Percentiles rank a stretch among this genome's conserved stretches.
phyloP scores from a whole-genome alignment of 2,329 filamentous ascomycete species.

The Colletotrichum cuscutae region DNA sequence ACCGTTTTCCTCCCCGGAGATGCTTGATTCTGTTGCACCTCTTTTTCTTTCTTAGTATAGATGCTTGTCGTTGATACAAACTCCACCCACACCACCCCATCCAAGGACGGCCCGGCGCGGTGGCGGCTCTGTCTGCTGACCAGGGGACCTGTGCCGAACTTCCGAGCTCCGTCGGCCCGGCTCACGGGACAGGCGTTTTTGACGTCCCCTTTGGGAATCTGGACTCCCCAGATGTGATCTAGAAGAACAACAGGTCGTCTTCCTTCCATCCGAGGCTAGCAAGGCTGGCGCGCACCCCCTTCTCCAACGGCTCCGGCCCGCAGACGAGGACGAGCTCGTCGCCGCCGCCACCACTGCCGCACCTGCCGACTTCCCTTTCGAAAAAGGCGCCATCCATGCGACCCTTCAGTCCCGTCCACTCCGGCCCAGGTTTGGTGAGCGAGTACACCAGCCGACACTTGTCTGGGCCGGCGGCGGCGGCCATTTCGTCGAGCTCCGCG shows the following conservation, averaged over 20 bases:
- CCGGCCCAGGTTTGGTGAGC: constrained; percentile 69
- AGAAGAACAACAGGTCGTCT: constrained; percentile 82
- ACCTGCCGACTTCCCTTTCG: constrained; percentile 63
- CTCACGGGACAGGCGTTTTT: background rate
- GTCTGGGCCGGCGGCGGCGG: constrained; percentile 58
- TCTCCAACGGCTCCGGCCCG: constrained; percentile 81
- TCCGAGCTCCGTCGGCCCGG: constrained; percentile 13
- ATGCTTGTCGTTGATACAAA: background rate
- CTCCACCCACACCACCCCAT: background rate
- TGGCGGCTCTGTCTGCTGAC: constrained; percentile 1
- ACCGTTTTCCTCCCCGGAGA: constrained; percentile 11
- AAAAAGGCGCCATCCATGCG: constrained; percentile 73
- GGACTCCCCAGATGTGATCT: constrained; percentile 28
- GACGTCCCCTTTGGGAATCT: background rate
- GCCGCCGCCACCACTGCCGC: constrained; percentile 44
- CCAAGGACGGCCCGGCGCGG: constrained; percentile 17
- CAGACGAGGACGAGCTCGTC: constrained; percentile 79
- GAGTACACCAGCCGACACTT: constrained; percentile 76
- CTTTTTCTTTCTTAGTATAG: background rate
- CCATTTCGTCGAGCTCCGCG: constrained; percentile 75
- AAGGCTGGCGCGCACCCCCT: constrained; percentile 65
- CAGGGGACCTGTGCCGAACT: constrained; percentile 8
- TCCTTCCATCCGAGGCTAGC: constrained; percentile 75
- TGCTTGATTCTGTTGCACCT: constrained; percentile 4
- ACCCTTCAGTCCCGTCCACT: constrained; percentile 76